Percentiles rank a stretch among this genome's conserved stretches.
phyloP scores from a whole-genome alignment of 148 eudicot species.

The Chenopodium berlandieri region DNA sequence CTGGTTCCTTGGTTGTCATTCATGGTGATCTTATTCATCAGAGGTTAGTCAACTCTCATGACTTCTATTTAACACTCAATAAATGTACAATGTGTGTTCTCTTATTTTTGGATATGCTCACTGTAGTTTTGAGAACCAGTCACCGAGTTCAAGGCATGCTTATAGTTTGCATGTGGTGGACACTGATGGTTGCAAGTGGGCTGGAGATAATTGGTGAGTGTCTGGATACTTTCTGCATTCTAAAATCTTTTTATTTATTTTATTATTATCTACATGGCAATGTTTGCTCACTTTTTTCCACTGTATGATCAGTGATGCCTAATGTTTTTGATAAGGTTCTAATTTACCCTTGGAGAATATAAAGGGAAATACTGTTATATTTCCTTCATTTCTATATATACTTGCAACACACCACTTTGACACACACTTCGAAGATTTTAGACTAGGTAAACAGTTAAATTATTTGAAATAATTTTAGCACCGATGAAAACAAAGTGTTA shows the following conservation, averaged over 20 bases:
- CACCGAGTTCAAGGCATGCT: slow-evolving; percentile 88
- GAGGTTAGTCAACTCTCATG: slow-evolving; percentile 46
- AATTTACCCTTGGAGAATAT: not conserved
- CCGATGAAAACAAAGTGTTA: no score
- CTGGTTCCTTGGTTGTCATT: slow-evolving; percentile 87
- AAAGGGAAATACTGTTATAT: not conserved
- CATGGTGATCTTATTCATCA: slow-evolving; percentile 98
- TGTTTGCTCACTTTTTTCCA: not conserved
- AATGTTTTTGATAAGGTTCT: not conserved
- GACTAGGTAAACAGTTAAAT: no score
- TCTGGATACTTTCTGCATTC: not conserved
- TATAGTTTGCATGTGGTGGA: slow-evolving; percentile 90
- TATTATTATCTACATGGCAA: not conserved
- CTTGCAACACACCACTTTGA: no score
- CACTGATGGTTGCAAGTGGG: slow-evolving; percentile 90
- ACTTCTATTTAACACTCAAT: not conserved
- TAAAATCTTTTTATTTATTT: not conserved
- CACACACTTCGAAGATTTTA: no score
- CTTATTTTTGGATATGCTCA: slow-evolving; percentile 10
- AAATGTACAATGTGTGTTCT: not conserved
- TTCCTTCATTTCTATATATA: no score
- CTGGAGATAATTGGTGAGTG: slow-evolving; percentile 85
- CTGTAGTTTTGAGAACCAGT: slow-evolving; percentile 86
- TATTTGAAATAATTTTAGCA: no score
- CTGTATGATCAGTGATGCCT: not conserved